Conservation (phyloP, 768 basidiomycete species). For the Polyporus arcularius region DNA sequence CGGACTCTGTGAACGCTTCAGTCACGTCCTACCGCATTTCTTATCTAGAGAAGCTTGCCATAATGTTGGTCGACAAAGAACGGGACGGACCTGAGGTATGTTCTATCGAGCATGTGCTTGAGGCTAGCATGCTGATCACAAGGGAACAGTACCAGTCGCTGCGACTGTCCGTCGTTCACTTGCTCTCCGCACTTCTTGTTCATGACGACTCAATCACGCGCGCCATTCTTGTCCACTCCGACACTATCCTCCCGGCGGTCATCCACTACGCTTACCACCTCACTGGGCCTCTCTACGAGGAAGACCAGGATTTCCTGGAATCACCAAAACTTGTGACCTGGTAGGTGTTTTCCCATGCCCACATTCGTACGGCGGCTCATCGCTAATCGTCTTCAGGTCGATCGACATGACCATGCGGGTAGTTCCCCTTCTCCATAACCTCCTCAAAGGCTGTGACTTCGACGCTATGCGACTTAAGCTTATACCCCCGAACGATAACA, state of each 20-base stretch:
- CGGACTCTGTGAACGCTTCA: too few species aligned
- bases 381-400: conserved; percentile 39
- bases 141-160: too few species aligned
- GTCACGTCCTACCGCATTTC: too few species aligned
- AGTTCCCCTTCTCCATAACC: conserved; percentile 60
- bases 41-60: too few species aligned
- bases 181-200: conserved; percentile 15
- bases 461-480: conserved; percentile 61
- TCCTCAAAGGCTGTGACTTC: conserved; percentile 51
- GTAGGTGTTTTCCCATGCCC: conserved; percentile 32
- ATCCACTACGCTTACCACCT: conserved; percentile 55
- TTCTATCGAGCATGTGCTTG: too few species aligned
- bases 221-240: conserved; percentile 46
- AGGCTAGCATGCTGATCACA: conserved; percentile 34
- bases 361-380: neutral
- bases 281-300: conserved; percentile 53
- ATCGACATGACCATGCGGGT: conserved; percentile 54
- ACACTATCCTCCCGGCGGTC: conserved; percentile 63
- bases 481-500: conserved; percentile 10
- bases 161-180: too few species aligned
- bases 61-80: too few species aligned
- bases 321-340: conserved; percentile 37
- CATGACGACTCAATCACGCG: conserved; percentile 37
- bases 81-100: too few species aligned
- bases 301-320: conserved; percentile 35